phyloP scores from a whole-genome alignment of 1,284 basidiomycete species.

The Macrocystidia cucumis region DNA sequence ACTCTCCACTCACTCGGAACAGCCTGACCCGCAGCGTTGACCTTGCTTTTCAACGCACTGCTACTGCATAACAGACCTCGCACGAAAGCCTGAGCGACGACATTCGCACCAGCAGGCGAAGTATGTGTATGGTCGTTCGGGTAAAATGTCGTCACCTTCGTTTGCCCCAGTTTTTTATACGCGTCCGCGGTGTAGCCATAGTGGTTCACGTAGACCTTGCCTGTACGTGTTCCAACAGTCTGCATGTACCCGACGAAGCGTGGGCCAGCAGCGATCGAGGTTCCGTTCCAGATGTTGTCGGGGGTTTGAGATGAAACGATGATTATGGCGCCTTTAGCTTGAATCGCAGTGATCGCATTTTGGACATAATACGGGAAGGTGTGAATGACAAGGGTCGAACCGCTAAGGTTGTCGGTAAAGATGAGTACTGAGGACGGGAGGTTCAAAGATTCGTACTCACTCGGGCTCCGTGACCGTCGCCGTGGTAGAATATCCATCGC shows the following conservation, averaged over 20 bases:
- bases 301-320: slow-evolving; percentile 44
- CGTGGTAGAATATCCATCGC: slow-evolving; percentile 26
- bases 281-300: slow-evolving; percentile 33
- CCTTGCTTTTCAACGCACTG: slow-evolving; percentile 22
- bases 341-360: slow-evolving; percentile 31
- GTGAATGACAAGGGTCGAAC: slow-evolving; percentile 25
- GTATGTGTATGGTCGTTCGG: slow-evolving; percentile 44
- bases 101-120: slow-evolving; percentile 29
- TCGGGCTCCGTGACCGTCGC: slow-evolving; percentile 23
- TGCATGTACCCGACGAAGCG: slow-evolving; percentile 41
- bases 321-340: slow-evolving; percentile 37
- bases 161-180: slow-evolving; percentile 34
- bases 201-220: slow-evolving; percentile 38
- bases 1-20: slow-evolving; percentile 23
- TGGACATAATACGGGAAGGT: slow-evolving; percentile 34
- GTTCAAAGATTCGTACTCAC: slow-evolving; percentile 14
- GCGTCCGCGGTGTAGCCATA: slow-evolving; percentile 33
- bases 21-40: slow-evolving; percentile 25
- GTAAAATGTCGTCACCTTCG: slow-evolving; percentile 31
- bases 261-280: slow-evolving; percentile 23
- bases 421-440: not conserved
- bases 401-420: slow-evolving; percentile 15
- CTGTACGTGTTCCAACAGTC: slow-evolving; percentile 27
- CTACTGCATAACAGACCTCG: slow-evolving; percentile 27
- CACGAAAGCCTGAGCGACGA: slow-evolving; percentile 37